Percentiles rank a stretch among this genome's conserved stretches.
phyloP scores from a whole-genome alignment of 2,329 filamentous ascomycete genomes.

The Fonsecaea multimorphosa region DNA sequence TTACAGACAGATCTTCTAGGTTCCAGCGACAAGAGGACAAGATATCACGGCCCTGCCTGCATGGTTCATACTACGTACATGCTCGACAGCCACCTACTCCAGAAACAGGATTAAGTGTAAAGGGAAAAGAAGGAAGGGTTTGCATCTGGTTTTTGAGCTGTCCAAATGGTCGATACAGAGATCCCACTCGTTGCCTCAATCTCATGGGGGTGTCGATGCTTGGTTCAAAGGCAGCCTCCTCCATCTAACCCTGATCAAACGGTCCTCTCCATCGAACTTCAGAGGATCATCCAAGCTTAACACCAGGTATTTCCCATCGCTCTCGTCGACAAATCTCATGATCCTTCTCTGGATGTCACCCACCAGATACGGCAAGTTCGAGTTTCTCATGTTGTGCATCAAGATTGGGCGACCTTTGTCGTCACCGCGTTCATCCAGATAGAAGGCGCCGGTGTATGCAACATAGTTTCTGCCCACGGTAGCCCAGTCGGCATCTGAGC shows the following conservation, averaged over 20 bases:
- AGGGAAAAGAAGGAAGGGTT: background rate
- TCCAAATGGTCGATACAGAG: background rate
- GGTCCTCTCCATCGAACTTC: conserved; percentile 6
- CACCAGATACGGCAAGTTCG: conserved; percentile 9
- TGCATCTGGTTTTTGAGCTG: background rate
- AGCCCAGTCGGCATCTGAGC: conserved; percentile 9
- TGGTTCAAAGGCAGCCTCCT: conserved; percentile 8
- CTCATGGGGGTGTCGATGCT: conserved; percentile 9
- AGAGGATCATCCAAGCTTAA: conserved; percentile 9
- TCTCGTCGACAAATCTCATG: conserved; percentile 4
- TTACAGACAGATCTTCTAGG: background rate
- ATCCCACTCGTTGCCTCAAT: background rate
- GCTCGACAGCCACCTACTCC: too few species aligned
- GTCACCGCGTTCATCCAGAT: conserved; percentile 11
- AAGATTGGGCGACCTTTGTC: conserved; percentile 7
- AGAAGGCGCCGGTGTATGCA: conserved; percentile 4
- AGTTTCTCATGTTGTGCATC: conserved; percentile 6
- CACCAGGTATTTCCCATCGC: conserved; percentile 9
- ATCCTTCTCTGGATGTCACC: conserved; percentile 11
- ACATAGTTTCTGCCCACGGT: conserved; percentile 7
- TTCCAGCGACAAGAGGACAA: background rate
- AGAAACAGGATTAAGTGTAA: too few species aligned
- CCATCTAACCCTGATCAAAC: conserved; percentile 9
- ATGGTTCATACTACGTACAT: too few species aligned
- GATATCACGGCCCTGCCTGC: too few species aligned